phyloP scores from a whole-genome alignment of 75 land plant genomes.

The Cunninghamia lanceolata region DNA sequence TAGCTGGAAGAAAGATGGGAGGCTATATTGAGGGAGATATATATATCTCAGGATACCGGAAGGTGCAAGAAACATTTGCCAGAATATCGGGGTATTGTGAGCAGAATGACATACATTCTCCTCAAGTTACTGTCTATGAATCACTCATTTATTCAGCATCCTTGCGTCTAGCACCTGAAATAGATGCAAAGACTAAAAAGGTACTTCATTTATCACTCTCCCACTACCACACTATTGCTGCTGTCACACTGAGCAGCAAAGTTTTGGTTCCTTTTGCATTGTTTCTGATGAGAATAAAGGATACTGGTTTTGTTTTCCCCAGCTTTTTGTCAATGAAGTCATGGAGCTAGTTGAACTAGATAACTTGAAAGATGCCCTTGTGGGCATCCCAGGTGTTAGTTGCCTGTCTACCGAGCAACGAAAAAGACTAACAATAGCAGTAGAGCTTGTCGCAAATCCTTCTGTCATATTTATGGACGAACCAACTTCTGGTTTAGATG shows the following conservation, averaged over 20 bases:
- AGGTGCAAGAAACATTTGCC: conserved; percentile 31
- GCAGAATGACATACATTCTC: conserved; percentile 37
- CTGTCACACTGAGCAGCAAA: not conserved
- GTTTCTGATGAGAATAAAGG: not conserved
- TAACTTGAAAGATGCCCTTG: conserved; percentile 23
- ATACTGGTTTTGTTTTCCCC: not conserved
- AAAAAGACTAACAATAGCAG: conserved; percentile 35
- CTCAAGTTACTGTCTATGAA: conserved; percentile 30
- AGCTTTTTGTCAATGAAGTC: conserved; percentile 35
- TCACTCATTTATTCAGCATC: conserved; percentile 34
- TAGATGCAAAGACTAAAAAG: conserved; percentile 17
- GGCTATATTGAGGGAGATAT: conserved; percentile 44
- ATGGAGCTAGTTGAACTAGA: conserved; percentile 33
- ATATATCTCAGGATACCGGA: conserved; percentile 22
- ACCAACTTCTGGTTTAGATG: conserved; percentile 36
- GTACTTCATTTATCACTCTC: not conserved
- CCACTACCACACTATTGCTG: not conserved
- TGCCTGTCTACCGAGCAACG: conserved; percentile 38
- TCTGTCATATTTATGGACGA: conserved; percentile 45
- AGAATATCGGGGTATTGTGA: conserved; percentile 38
- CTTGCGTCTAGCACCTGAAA: conserved; percentile 26
- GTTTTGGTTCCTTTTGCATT: not conserved
- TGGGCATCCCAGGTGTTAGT: conserved; percentile 27
- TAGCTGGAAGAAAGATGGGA: conserved; percentile 41
- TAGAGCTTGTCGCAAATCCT: conserved; percentile 37